Base-by-base conservation (phyloP, 768 basidiomycete genomes). In the Rhizopogon salebrosus region DNA sequence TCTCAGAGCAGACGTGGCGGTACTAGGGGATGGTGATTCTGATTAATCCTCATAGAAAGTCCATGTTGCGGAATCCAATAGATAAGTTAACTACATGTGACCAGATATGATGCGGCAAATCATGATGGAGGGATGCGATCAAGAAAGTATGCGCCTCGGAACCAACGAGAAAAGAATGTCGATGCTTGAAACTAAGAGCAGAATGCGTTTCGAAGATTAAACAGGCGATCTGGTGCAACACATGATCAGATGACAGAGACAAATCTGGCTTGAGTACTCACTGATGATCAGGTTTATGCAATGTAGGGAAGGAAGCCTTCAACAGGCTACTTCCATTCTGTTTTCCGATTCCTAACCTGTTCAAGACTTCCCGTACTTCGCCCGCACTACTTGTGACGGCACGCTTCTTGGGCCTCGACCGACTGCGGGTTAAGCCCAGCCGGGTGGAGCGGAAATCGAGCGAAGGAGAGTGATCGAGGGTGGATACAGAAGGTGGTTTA, bases 321-420 rank as follows among this genome's bases (percentile, higher is more conserved):
- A 91, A 66, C 49, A 85, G 66, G 65, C 72, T 82, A 43, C 75
- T 82, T 49, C 71, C 74, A 64, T 81, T 72, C 52, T 72, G 80
- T 67, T 85, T 90, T 22, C 89, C 87, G 54, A 93, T 88, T 22
- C 90, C 90, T n/a, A 93, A 73, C 56, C 80, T 86, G 55, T 86
- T 88, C 56, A 93, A 69, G 48, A 92, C 85, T 53, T 93, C 91
- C 48, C 84, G 76, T 51, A 92, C 89, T 68, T 93, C 89, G 10
- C 76, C 81, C 31, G 84, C 72, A 16, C 80, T 80, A 52, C 77
- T 70, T 9, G 79, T 71, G 16, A 71, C 63, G 14, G 71, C 72
- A 39, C 75, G 74, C 62, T 78, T 79, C 65, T 82, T 82, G 8
- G 82, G 68, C 55, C 78, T 75, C 40, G 85, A 81, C 48, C 80